These are phyloP conservation scores for Pseudomonodictys pantanalensis DNA, from an alignment of 495 filamentous ascomycete genomes.

Conservation along the genomic window DNA sequence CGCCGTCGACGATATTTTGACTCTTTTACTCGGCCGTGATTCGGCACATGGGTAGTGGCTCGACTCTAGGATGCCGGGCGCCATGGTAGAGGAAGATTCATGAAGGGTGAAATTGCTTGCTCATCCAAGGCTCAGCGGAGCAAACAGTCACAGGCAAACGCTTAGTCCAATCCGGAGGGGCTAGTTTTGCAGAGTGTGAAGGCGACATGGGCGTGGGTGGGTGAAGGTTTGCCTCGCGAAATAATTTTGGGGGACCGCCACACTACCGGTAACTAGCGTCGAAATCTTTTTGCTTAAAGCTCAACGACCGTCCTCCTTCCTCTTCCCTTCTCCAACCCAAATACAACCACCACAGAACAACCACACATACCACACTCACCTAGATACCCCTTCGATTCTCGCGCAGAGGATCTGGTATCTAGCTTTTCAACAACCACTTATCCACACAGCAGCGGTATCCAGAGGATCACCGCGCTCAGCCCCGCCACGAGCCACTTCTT, in stretches of 20 bases:
- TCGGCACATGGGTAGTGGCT: constrained; percentile 10
- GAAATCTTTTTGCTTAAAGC: constrained; percentile 9
- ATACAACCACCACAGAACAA: constrained; percentile 25
- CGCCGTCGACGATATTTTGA: constrained; percentile 25
- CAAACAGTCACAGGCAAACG: not conserved
- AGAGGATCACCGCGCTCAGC: constrained; percentile 38
- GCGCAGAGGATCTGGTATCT: constrained; percentile 41
- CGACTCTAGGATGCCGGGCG: constrained; percentile 18
- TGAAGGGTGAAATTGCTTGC: not conserved
- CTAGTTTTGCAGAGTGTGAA: not conserved
- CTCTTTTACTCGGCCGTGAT: constrained; percentile 33
- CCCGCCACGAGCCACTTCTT: constrained; percentile 33
- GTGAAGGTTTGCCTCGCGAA: no score
- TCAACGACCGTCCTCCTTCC: constrained; percentile 7
- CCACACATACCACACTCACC: constrained; percentile 13
- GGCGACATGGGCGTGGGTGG: not conserved
- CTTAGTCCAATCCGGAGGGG: not conserved
- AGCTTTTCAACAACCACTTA: constrained; percentile 31
- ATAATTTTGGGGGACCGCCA: no score
- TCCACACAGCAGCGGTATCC: constrained; percentile 36
- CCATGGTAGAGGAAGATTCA: constrained; percentile 10
- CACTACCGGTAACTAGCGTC: no score
- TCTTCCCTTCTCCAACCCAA: constrained; percentile 7
- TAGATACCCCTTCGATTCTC: constrained; percentile 42
- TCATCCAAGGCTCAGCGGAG: not conserved